Percentiles rank a stretch among this genome's conserved stretches.
Conservation (phyloP, 192 early-diverging fungal species). For the Gaertneriomyces sp. region DNA sequence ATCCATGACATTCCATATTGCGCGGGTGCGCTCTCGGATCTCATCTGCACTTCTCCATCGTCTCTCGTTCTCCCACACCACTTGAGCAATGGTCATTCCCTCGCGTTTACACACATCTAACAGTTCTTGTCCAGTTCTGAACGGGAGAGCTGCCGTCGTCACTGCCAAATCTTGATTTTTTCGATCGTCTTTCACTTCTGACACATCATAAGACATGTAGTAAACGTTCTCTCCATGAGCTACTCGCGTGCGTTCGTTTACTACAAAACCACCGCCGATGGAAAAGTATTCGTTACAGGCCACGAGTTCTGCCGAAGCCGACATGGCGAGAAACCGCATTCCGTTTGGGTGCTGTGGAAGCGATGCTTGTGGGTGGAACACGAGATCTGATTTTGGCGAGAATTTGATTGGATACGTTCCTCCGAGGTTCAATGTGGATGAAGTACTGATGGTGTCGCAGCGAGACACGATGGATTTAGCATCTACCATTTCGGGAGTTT, state of each 20-base stretch:
- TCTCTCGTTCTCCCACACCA: conserved; percentile 91
- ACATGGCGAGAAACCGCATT: conserved; percentile 88
- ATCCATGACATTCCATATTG: conserved; percentile 93
- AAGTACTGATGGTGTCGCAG: conserved; percentile 70
- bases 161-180: conserved; percentile 47
- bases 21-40: conserved; percentile 66
- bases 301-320: conserved; percentile 71
- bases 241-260: conserved; percentile 82
- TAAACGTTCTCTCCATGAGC: conserved; percentile 71
- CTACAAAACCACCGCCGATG: conserved; percentile 93
- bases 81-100: conserved; percentile 88
- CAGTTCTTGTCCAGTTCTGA: conserved; percentile 72
- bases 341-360: conserved; percentile 95
- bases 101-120: conserved; percentile 78
- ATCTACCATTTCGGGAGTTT: conserved; percentile 64
- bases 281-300: conserved; percentile 96
- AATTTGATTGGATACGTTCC: conserved; percentile 77
- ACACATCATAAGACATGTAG: conserved; percentile 42
- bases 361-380: conserved; percentile 83
- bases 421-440: conserved; percentile 68
- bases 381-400: conserved; percentile 75
- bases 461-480: conserved; percentile 74
- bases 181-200: conserved; percentile 18
- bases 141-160: conserved; percentile 73
- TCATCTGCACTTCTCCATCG: conserved; percentile 83